A percentile compares a stretch with the other conserved stretches of the same genome.
phyloP scores from a whole-genome alignment of 2,329 filamentous ascomycete species.

The Epichloe elymi region DNA sequence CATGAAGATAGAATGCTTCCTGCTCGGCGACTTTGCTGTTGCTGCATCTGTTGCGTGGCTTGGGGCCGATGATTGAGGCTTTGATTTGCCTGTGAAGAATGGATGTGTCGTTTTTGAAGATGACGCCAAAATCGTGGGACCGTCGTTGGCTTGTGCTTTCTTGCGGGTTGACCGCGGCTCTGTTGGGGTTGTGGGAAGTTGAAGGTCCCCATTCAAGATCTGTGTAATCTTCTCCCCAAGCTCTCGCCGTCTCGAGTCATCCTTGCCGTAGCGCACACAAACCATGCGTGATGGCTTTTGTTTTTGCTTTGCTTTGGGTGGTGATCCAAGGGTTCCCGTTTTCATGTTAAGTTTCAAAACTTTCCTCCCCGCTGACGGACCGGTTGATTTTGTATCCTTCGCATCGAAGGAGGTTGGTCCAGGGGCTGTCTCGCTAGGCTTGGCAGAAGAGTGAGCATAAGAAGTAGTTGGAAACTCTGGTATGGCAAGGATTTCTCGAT shows the following conservation, averaged over 20 bases:
- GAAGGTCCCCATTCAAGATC: slow-evolving; percentile 35
- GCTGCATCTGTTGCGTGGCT: slow-evolving; percentile 9
- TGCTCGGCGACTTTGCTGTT: slow-evolving; percentile 14
- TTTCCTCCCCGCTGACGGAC: slow-evolving; percentile 22
- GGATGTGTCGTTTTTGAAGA: slow-evolving; percentile 25
- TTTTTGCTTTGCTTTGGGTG: slow-evolving; percentile 38
- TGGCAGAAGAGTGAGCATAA: neutral
- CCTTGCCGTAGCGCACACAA: slow-evolving; percentile 45
- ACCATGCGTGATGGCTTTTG: slow-evolving; percentile 30
- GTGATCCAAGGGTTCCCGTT: slow-evolving; percentile 49
- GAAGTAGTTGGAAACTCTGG: neutral
- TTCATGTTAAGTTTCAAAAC: slow-evolving; percentile 43
- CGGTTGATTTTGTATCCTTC: neutral
- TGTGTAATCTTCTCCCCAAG: slow-evolving; percentile 49
- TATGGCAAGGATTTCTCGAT: neutral
- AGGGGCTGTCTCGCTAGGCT: neutral
- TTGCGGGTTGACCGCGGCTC: slow-evolving; percentile 1
- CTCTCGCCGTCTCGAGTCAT: slow-evolving; percentile 27
- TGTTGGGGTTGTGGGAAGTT: slow-evolving; percentile 13
- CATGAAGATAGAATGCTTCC: slow-evolving; percentile 31
- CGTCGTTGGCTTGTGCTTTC: neutral
- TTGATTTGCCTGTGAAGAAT: slow-evolving; percentile 27
- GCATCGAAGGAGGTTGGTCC: neutral
- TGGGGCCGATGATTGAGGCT: slow-evolving; percentile 11
- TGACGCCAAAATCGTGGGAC: slow-evolving; percentile 8